These are phyloP conservation scores for Fusarium verticillioides DNA, from an alignment of 2,329 filamentous ascomycete species.

Conservation along the genomic window DNA sequence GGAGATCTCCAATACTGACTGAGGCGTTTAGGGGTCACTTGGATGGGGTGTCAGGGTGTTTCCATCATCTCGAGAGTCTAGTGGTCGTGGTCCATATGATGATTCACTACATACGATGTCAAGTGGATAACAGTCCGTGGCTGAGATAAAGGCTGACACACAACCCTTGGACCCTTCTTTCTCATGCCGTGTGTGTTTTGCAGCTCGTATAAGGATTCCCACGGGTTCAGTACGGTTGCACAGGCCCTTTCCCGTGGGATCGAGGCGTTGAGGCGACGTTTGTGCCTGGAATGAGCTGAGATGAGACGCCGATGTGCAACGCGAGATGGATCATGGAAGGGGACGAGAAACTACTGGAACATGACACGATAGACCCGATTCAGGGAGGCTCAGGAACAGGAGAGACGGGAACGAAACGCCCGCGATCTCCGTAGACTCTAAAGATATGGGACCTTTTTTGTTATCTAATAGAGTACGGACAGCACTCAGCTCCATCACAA, in stretches of 20 bases:
- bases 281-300: constrained; percentile 24
- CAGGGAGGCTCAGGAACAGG: background rate
- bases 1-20: background rate
- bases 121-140: background rate
- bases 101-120: background rate
- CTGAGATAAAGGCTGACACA: constrained; percentile 31
- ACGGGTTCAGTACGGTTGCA: background rate
- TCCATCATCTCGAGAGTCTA: background rate
- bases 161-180: constrained; percentile 21
- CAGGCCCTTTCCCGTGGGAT: constrained; percentile 1
- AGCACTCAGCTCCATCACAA: background rate
- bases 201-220: background rate
- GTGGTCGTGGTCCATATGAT: background rate
- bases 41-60: background rate
- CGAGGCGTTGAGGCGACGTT: background rate
- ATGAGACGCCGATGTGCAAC: constrained; percentile 25
- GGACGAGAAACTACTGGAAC: constrained; percentile 18
- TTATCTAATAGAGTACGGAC: background rate
- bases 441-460: background rate
- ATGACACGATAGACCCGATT: constrained; percentile 4
- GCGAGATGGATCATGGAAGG: background rate
- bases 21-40: constrained; percentile 21
- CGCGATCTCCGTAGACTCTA: background rate
- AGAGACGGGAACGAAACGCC: background rate
- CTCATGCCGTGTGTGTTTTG: background rate